These are phyloP conservation scores for Nakataea oryzae DNA, from an alignment of 2,329 filamentous ascomycete genomes.

Conservation along the genomic window DNA sequence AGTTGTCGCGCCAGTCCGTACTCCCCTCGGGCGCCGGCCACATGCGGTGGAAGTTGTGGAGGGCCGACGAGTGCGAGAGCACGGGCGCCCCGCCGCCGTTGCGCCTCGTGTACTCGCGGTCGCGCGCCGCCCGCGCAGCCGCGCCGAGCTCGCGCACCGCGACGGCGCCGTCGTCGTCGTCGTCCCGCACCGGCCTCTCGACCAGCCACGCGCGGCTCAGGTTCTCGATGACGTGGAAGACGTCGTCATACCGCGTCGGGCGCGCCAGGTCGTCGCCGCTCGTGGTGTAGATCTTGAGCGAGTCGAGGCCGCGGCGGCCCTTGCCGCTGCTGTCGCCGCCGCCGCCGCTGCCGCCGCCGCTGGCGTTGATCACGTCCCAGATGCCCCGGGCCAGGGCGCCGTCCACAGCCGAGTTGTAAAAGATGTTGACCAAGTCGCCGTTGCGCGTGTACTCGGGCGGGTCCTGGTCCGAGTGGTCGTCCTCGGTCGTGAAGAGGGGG, in stretches of 20 bases:
- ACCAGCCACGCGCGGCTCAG: not conserved
- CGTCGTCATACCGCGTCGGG: not conserved
- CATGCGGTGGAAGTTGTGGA: not conserved
- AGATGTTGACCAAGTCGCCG: not conserved
- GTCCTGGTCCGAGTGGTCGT: not conserved
- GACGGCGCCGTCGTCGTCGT: not conserved
- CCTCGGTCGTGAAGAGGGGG: not conserved
- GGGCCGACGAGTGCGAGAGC: not conserved
- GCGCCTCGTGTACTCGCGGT: not conserved
- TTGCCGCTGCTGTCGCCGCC: too few species aligned
- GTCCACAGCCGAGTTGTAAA: not conserved
- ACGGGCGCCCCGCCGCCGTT: not conserved
- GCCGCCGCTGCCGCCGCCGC: too few species aligned
- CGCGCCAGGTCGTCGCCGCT: not conserved
- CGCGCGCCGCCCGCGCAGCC: too few species aligned
- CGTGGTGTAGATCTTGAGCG: not conserved
- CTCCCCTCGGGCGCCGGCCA: not conserved
- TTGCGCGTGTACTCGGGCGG: not conserved
- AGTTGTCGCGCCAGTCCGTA: not conserved
- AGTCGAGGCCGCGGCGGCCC: not conserved
- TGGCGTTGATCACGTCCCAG: not conserved
- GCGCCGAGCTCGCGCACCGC: not conserved
- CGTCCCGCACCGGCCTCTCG: too few species aligned
- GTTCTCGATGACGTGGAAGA: not conserved
- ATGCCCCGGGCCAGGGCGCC: not conserved